Evolutionary conservation across 805 yeast species (phyloP), one percentile per base, ranked within the genome.

Genomic region (Candida alai): DNA sequence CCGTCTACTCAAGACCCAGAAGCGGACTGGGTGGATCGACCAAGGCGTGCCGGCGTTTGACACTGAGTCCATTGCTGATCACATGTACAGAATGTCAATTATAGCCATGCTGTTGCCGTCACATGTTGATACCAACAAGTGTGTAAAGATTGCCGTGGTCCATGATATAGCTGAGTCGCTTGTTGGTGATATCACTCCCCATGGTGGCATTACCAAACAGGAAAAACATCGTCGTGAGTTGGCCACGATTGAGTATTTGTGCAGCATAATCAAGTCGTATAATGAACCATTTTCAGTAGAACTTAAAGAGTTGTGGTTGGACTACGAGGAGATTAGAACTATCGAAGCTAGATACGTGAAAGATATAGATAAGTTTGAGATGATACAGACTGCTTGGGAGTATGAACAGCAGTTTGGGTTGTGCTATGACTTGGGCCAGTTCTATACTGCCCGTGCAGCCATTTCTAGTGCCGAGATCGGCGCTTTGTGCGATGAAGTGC

Each of bases 141-240:
- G 96, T 65, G 82, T 80, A 32, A 82, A 84, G 59, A 88, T 90
- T 35, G 88, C 96, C 1, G 65, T 88, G 25, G 79, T 88, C 20
- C 98, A 90, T 65, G 98, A 90, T 58, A 84, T 90, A 49, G 96
- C 97, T 8, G 98, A 90, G 66, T 59, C 89, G 4, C 64, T 90
- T 19, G 97, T 90, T 10, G 98, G 98, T 20, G 98, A 90, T 56
- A 85, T 90, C 32, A 88, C 95, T 2, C 98, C 48, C 59, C 75
- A 56, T 84, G 88, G 62, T 52, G 73, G 39, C 0, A 75, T 89
- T 19, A 65, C 77, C 30, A 87, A 88, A 54, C 66, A 61, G 11
- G 97, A 90, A 54, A 90, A 90, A 57, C 93, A 84, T 56, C 70
- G 82, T 39, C 68, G 97, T 37, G 97, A 90, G 52, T 70, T 67